Conservation (phyloP, 2,329 filamentous ascomycete species). For the Nemania sp. region DNA sequence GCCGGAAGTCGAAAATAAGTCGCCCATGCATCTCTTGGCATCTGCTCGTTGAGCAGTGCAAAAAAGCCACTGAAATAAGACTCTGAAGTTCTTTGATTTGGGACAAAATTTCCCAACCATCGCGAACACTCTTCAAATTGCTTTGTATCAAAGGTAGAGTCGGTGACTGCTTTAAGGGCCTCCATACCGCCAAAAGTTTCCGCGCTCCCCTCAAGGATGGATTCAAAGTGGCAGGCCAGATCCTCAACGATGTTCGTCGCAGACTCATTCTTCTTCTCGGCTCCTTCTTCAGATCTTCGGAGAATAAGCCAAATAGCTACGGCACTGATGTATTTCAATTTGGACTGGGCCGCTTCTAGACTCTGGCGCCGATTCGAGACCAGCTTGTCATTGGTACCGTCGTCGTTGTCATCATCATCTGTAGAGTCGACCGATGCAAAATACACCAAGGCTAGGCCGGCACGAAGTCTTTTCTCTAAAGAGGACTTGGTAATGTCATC, state of each 20-base stretch:
- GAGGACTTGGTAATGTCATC: constrained; percentile 4
- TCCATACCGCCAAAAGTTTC: constrained; percentile 32
- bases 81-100: constrained; percentile 7
- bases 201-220: constrained; percentile 21
- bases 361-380: not conserved
- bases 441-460: constrained; percentile 31
- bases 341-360: constrained; percentile 15
- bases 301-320: constrained; percentile 37
- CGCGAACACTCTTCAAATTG: not conserved
- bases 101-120: not conserved
- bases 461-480: constrained; percentile 21
- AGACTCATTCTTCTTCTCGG: constrained; percentile 30
- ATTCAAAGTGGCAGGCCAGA: constrained; percentile 27
- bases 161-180: constrained; percentile 24
- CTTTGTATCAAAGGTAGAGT: constrained; percentile 14
- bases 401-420: not conserved
- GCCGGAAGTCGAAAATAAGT: constrained; percentile 29
- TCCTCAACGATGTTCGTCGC: constrained; percentile 32
- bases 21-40: constrained; percentile 1
- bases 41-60: constrained; percentile 13
- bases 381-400: not conserved
- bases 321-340: constrained; percentile 14
- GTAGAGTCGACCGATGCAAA: constrained; percentile 31
- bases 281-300: constrained; percentile 27
- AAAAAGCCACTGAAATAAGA: constrained; percentile 14